Percentiles rank a stretch among this genome's conserved stretches.
phyloP scores from a whole-genome alignment of 495 filamentous ascomycete species.

The Neurospora sp. region DNA sequence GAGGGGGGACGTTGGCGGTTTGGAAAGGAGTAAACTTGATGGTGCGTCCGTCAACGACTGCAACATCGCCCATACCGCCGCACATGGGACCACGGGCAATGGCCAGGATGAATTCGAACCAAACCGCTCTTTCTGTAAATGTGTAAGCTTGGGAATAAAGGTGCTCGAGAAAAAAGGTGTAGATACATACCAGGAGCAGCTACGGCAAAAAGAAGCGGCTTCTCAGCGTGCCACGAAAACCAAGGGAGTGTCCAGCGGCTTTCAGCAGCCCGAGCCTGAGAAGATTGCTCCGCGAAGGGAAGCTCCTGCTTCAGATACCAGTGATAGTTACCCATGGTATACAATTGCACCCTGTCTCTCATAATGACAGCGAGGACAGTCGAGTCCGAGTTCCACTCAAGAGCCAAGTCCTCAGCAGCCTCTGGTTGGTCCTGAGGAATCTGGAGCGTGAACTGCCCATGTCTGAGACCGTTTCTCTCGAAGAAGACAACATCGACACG shows the following conservation, averaged over 20 bases:
- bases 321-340: slow-evolving; percentile 95
- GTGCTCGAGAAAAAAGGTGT: slow-evolving; percentile 2
- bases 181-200: slow-evolving; percentile 30
- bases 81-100: slow-evolving; percentile 56
- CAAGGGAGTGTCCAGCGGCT: background rate
- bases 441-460: slow-evolving; percentile 79
- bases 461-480: slow-evolving; percentile 87
- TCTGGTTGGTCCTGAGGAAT: slow-evolving; percentile 45
- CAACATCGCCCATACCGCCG: slow-evolving; percentile 53
- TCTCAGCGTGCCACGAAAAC: slow-evolving; percentile 74
- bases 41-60: slow-evolving; percentile 74
- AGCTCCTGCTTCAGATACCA: slow-evolving; percentile 98
- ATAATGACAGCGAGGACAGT: slow-evolving; percentile 77
- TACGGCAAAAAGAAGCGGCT: slow-evolving; percentile 53
- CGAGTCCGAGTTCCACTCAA: slow-evolving; percentile 88
- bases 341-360: slow-evolving; percentile 72
- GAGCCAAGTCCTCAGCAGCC: slow-evolving; percentile 46
- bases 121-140: slow-evolving; percentile 40
- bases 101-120: slow-evolving; percentile 59
- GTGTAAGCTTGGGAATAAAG: slow-evolving; percentile 8
- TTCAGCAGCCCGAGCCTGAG: background rate
- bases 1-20: slow-evolving; percentile 77
- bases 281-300: slow-evolving; percentile 14
- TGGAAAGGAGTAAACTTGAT: slow-evolving; percentile 82
- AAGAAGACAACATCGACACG: slow-evolving; percentile 86